phyloP scores from a whole-genome alignment of 2,329 filamentous ascomycete species.

The Neofusicoccum parvum region DNA sequence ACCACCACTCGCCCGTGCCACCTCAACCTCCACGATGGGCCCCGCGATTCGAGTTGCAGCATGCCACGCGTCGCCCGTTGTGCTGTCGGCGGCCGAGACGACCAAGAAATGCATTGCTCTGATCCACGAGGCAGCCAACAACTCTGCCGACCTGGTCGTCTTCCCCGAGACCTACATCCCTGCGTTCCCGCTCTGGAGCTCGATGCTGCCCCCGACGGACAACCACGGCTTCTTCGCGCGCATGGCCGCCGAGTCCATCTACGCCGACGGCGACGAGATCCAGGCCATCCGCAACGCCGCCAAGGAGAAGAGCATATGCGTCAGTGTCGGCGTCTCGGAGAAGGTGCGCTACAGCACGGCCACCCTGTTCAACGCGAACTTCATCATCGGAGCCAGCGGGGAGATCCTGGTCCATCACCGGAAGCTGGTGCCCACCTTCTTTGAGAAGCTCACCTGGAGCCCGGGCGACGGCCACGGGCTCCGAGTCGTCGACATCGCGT shows the following conservation, averaged over 20 bases:
- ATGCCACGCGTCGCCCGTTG: constrained; percentile 44
- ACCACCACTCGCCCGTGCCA: too few relatives aligned
- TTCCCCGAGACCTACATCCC: constrained; percentile 59
- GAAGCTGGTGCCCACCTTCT: constrained; percentile 60
- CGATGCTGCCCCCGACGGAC: constrained; percentile 49
- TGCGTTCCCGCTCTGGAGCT: constrained; percentile 57
- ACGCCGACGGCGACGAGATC: constrained; percentile 52
- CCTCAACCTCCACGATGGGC: not conserved
- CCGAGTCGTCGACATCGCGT: constrained; percentile 46
- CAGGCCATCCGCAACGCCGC: constrained; percentile 44
- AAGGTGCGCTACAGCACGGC: constrained; percentile 47
- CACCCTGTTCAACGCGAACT: constrained; percentile 55
- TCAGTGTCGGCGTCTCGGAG: constrained; percentile 57
- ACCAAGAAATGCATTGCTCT: constrained; percentile 50
- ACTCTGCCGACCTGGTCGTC: constrained; percentile 53
- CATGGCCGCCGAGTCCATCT: constrained; percentile 50
- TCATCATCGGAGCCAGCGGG: constrained; percentile 50
- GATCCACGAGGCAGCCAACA: constrained; percentile 48
- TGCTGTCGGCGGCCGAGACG: constrained; percentile 51
- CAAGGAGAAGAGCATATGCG: constrained; percentile 39
- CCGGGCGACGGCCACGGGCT: constrained; percentile 56
- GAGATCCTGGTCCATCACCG: constrained; percentile 55
- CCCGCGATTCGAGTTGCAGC: constrained; percentile 29
- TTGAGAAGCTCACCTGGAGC: constrained; percentile 59
- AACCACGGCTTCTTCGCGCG: constrained; percentile 55